Base-by-base conservation (phyloP, 768 basidiomycete genomes). In the Hirschioporus abietinus region DNA sequence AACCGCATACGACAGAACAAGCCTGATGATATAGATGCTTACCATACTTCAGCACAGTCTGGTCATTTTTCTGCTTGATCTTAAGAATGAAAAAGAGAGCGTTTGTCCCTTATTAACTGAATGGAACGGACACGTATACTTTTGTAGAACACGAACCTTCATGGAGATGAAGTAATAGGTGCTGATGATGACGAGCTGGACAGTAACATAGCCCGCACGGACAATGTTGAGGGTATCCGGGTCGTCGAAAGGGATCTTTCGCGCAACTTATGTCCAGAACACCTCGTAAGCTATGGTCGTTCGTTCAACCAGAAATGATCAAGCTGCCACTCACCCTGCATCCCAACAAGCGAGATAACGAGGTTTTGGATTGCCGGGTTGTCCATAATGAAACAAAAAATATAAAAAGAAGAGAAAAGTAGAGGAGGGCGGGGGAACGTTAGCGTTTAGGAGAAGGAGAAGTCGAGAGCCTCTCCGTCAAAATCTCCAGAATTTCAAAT, bases 21-120 rank as follows among this genome's bases (percentile, higher is more conserved):
- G 42, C 20, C 24, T 7, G 57, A 61, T 24, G n/a, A 67, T 58
- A 58, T 27, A 63, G 60, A 7, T 23, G 84, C 86, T 65, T 58
- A 90, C 92, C 92, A 79, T 96, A 99, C 86, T 97, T 99, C 72
- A 99, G 82, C 27, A 96, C 93, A 1, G 94, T 94, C 76, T 90
- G 86, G 80, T 99, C 96, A 73, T 99, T 99, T 87, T 95, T 96
- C 73, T 85, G 79, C 84, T 93, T 96, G 78, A 98, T 88, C 93
- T 97, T 69, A 23, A 61, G 68, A 68, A 70, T 66, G 66, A 12
- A 57, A 52, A n/a, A n/a, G n/a, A 52, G 42, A 20, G 42, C 42
- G 42, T 52, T 52, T 52, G n/a, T 20, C 42, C 20, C 20, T 1
- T 5, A 52, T 15, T 10, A 52, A 20, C 12, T 15, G 20, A 52